Conservation (phyloP, 192 early-diverging fungal genomes). For the Chytriomyces hyalinus region DNA sequence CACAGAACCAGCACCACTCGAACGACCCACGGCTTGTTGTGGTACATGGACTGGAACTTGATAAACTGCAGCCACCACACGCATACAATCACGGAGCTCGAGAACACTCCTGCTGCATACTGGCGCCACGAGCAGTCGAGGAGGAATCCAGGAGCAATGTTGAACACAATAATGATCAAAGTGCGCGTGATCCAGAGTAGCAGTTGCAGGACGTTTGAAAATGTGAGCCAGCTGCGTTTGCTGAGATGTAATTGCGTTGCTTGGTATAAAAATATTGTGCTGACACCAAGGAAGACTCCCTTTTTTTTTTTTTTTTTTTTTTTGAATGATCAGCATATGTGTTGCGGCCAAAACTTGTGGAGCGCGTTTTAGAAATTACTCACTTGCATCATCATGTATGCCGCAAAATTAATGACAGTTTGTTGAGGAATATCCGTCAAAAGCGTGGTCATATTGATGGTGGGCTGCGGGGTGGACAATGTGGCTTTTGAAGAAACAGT, state of each 20-base stretch:
- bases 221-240: slow-evolving; percentile 28
- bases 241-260: slow-evolving; percentile 2
- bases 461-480: background rate
- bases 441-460: slow-evolving; percentile 11
- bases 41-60: slow-evolving; percentile 37
- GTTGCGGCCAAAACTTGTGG: too few relatives aligned
- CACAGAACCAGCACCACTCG: slow-evolving; percentile 16
- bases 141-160: slow-evolving; percentile 22
- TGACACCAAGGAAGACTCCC: slow-evolving; percentile 33
- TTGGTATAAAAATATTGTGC: slow-evolving; percentile 30
- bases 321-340: background rate
- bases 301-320: background rate
- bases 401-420: slow-evolving; percentile 22
- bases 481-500: background rate
- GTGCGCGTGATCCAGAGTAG: slow-evolving; percentile 22
- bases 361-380: background rate
- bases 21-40: slow-evolving; percentile 14
- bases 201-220: slow-evolving; percentile 27
- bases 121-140: slow-evolving; percentile 32
- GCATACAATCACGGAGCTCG: slow-evolving; percentile 14
- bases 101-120: slow-evolving; percentile 24
- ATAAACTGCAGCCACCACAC: slow-evolving; percentile 38
- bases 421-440: background rate
- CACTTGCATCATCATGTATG: slow-evolving; percentile 40
- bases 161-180: slow-evolving; percentile 34